Base-by-base conservation (phyloP, 2,329 filamentous ascomycete genomes). In the Fusarium sp. region DNA sequence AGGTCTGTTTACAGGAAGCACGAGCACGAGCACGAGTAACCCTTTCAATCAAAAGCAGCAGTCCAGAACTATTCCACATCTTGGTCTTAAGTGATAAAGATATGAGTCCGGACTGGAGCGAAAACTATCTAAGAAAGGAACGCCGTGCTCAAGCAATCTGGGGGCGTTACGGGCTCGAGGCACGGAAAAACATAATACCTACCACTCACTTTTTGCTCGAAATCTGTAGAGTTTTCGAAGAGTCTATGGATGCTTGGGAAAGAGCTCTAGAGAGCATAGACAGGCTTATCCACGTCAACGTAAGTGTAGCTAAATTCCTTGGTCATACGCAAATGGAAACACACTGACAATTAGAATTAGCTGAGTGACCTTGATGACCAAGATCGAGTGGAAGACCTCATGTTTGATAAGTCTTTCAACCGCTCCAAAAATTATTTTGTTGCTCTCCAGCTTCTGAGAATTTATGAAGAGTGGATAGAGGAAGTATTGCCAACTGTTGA, bases 41-140 rank as follows among this genome's bases (percentile, higher is more conserved):
- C n/a, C n/a, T n/a, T n/a, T n/a, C n/a, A n/a, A n/a, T n/a, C n/a
- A n/a, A n/a, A n/a, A n/a, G n/a, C n/a, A n/a, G n/a, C n/a, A n/a
- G n/a, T n/a, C n/a, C n/a, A n/a, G n/a, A n/a, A 26, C 18, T 47
- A 13, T 52, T 38, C 13, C 49, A 52, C 10, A 42, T 52, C 3
- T 10, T 42, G 7, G 4, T 42, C 11, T 30, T 10, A 30, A 38
- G n/a, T 10, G n/a, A 38, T n/a, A n/a, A n/a, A n/a, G n/a, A n/a
- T n/a, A n/a, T n/a, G n/a, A n/a, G n/a, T n/a, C n/a, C n/a, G n/a
- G n/a, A n/a, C n/a, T n/a, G n/a, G n/a, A n/a, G n/a, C n/a, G n/a
- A n/a, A n/a, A n/a, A n/a, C n/a, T n/a, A n/a, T n/a, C n/a, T n/a
- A n/a, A n/a, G n/a, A n/a, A n/a, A n/a, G n/a, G n/a, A n/a, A n/a